Percentiles rank a stretch among this genome's conserved stretches.
Conservation (phyloP, 2,329 filamentous ascomycete species). For the Paramyrothecium sp. region DNA sequence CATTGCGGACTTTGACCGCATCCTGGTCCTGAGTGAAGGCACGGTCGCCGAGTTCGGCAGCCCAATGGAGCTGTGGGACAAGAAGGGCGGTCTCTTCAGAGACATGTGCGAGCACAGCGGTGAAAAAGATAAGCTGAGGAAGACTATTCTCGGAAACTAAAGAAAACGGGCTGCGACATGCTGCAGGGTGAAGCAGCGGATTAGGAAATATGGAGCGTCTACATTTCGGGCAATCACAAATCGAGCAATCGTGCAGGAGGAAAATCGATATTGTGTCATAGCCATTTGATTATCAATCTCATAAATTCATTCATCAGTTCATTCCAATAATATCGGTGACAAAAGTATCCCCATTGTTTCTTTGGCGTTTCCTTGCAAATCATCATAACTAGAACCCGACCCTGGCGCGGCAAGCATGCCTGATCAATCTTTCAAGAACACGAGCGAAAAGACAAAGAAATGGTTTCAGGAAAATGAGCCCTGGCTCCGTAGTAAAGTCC, state of each 20-base stretch:
- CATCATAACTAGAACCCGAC: too few species aligned
- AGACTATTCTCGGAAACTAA: conserved; percentile 37
- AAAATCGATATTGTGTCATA: neutral
- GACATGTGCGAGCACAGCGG: conserved; percentile 64
- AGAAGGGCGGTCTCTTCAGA: conserved; percentile 52
- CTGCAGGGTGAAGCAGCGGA: neutral
- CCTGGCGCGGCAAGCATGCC: too few species aligned
- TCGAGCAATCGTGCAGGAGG: too few species aligned
- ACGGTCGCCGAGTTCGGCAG: conserved; percentile 65
- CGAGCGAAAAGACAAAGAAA: too few species aligned
- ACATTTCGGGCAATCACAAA: too few species aligned
- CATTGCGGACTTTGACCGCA: conserved; percentile 74
- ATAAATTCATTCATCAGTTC: neutral
- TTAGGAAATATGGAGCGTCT: neutral
- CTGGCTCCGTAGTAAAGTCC: too few species aligned
- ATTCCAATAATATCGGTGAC: too few species aligned
- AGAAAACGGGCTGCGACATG: neutral
- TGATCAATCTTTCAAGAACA: too few species aligned
- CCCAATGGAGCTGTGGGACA: conserved; percentile 60
- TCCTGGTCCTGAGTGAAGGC: conserved; percentile 69
- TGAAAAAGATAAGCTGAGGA: conserved; percentile 51
- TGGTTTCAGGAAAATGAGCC: too few species aligned
- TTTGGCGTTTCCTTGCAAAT: too few species aligned
- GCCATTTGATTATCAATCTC: neutral
- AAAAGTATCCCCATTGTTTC: too few species aligned